These are phyloP conservation scores for Pezicula carpinea DNA, from an alignment of 2,329 filamentous ascomycete genomes.

Conservation along the genomic window DNA sequence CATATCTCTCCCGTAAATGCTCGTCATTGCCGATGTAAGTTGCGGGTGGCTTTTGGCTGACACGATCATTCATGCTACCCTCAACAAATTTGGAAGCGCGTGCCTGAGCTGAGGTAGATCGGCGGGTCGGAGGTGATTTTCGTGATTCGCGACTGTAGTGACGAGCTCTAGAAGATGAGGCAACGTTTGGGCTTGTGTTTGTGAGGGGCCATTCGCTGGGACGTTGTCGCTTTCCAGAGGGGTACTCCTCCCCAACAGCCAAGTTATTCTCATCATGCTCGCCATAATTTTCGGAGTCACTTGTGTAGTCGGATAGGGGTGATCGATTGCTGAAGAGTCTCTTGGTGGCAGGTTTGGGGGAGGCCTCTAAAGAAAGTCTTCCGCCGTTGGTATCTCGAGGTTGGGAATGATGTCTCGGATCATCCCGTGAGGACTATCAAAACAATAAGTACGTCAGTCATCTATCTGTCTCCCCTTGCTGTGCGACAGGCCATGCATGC, in stretches of 20 bases:
- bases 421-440: conserved; percentile 5
- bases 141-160: conserved; percentile 22
- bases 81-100: conserved; percentile 66
- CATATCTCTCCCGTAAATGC: conserved; percentile 13
- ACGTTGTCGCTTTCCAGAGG: conserved; percentile 37
- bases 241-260: conserved; percentile 17
- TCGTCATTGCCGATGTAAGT: conserved; percentile 23
- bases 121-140: conserved; percentile 12
- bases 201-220: conserved; percentile 39
- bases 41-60: conserved; percentile 56
- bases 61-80: conserved; percentile 81
- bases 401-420: conserved; percentile 8
- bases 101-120: conserved; percentile 31
- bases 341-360: conserved; percentile 22
- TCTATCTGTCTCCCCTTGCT: too few relatives aligned
- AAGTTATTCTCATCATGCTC: conserved; percentile 19
- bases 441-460: neutral
- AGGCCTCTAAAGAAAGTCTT: neutral
- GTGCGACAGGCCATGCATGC: too few relatives aligned
- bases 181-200: conserved; percentile 5
- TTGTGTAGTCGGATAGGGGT: conserved; percentile 5
- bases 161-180: conserved; percentile 8
- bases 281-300: conserved; percentile 28
- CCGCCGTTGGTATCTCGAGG: neutral
- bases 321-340: conserved; percentile 28